Evolutionary conservation across 768 basidiomycete species (phyloP).

Genomic region (Termitomyces titanicus): DNA sequence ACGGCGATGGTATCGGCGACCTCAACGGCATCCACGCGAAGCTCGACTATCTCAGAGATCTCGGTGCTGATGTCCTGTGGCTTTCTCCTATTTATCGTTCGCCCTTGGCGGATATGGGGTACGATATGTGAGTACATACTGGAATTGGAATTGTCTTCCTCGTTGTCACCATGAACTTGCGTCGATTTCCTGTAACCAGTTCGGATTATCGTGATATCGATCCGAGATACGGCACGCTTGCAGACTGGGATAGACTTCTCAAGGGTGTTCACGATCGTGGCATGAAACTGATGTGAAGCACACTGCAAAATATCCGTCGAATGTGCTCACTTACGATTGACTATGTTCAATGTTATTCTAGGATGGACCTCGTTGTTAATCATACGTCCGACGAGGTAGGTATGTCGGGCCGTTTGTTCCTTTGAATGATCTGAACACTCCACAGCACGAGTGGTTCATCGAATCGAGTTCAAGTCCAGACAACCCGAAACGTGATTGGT

Average conservation of each 20-base stretch:
- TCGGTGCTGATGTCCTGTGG: slow-evolving; percentile 71
- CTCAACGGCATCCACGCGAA: slow-evolving; percentile 62
- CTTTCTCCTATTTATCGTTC: slow-evolving; percentile 68
- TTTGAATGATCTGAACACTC: not conserved
- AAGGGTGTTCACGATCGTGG: slow-evolving; percentile 54
- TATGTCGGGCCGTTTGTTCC: too few relatives aligned
- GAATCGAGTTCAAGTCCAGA: slow-evolving; percentile 48
- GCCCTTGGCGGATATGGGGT: slow-evolving; percentile 71
- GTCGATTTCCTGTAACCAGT: slow-evolving; percentile 23
- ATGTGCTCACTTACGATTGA: not conserved
- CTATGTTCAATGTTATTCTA: slow-evolving; percentile 17
- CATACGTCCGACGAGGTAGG: slow-evolving; percentile 56
- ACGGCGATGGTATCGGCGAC: slow-evolving; percentile 68
- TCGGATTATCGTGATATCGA: slow-evolving; percentile 65
- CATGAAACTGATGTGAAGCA: slow-evolving; percentile 65
- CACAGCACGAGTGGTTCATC: slow-evolving; percentile 65
- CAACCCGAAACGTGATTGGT: slow-evolving; percentile 70
- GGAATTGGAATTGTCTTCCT: too few relatives aligned
- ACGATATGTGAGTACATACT: slow-evolving; percentile 50
- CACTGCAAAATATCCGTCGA: not conserved
- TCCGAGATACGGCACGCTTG: slow-evolving; percentile 59
- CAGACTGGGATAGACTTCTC: slow-evolving; percentile 55
- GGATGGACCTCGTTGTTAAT: slow-evolving; percentile 78
- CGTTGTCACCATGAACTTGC: not conserved
- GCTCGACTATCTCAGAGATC: slow-evolving; percentile 63